Evolutionary conservation across 306 rosid genomes (phyloP), one percentile per base, ranked within the genome.

Genomic region (Rubus parviflorus): DNA sequence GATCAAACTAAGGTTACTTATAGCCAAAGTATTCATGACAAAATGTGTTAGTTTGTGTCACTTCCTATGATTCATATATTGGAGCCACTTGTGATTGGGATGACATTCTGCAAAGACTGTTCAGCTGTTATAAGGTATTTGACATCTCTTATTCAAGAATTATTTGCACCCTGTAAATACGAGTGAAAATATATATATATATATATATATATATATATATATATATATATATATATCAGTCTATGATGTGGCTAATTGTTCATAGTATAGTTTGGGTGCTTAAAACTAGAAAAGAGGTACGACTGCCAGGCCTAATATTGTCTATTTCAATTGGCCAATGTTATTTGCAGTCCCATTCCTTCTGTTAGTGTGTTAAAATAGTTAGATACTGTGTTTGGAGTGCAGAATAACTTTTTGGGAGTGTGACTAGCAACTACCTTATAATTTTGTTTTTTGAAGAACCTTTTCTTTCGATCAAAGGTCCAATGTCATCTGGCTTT

Each of bases 1-100:
- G 66, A 81, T 64, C 75, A 81, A 78, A 53, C 81, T 38, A 78
- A 76, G 78, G 68, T 30, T 19, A 79, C 75, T 12, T 20, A 51
- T 15, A 56, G 62, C 30, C 30, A 20, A 43, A 57, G 77, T 70
- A 56, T 62, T 78, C 73, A 70, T 73, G 89, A 75, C 19, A 77
- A 80, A 57, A 70, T 25, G 41, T 80, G 52, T 17, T 71, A 30
- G 54, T 9, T 72, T 75, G 14, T 47, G 62, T 35, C 5, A 45
- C 25, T 23, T 79, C 58, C 51, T 38, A 30, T 48, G 66, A 52
- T 73, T 7, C 25, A 52, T 37, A 14, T 46, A 35, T 6, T 80
- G 63, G 78, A 72, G 71, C 25, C 69, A 16, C 6, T 46, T 17
- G 8, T 16, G 13, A 7, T 56, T 56, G 30, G 62, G 13, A 11